Conservation (phyloP, 1,284 basidiomycete species). For the Sanghuangporus sanghuang region DNA sequence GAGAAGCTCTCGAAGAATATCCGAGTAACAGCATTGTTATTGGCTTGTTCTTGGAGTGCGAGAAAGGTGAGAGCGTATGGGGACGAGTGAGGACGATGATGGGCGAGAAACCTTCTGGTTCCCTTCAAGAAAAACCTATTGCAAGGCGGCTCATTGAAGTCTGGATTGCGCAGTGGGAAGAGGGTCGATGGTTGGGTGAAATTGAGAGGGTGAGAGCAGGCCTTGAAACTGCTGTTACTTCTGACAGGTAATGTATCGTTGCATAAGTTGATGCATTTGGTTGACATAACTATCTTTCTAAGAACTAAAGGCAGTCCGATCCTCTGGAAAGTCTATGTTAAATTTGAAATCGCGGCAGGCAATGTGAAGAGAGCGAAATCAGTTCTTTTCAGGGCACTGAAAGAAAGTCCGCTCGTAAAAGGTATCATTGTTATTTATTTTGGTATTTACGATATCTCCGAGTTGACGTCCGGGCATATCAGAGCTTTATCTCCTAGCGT, state of each 20-base stretch:
- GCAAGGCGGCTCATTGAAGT: conserved; percentile 58
- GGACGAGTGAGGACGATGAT: conserved; percentile 54
- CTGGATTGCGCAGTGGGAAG: conserved; percentile 77
- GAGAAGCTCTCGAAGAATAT: conserved; percentile 51
- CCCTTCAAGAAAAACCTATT: conserved; percentile 45
- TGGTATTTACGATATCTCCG: conserved; percentile 4
- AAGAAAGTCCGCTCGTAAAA: conserved; percentile 79
- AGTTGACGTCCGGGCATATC: conserved; percentile 18
- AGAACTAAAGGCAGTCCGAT: conserved; percentile 67
- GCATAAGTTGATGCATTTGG: neutral
- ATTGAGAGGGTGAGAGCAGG: conserved; percentile 64
- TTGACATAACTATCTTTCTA: conserved; percentile 1
- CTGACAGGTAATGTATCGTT: conserved; percentile 45
- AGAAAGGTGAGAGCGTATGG: conserved; percentile 73
- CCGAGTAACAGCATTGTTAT: conserved; percentile 71
- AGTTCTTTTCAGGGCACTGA: conserved; percentile 74
- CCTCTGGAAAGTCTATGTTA: conserved; percentile 78
- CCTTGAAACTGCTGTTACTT: conserved; percentile 54
- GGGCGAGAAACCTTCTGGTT: conserved; percentile 35
- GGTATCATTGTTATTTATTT: conserved; percentile 37
- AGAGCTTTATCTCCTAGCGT: conserved; percentile 87
- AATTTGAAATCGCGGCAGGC: conserved; percentile 73
- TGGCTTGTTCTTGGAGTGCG: conserved; percentile 73
- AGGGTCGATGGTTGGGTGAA: conserved; percentile 61
- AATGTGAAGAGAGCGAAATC: conserved; percentile 66